Evolutionary conservation across 176 grass and related monocot genomes (phyloP).

Genomic region (Lolium perenne): DNA sequence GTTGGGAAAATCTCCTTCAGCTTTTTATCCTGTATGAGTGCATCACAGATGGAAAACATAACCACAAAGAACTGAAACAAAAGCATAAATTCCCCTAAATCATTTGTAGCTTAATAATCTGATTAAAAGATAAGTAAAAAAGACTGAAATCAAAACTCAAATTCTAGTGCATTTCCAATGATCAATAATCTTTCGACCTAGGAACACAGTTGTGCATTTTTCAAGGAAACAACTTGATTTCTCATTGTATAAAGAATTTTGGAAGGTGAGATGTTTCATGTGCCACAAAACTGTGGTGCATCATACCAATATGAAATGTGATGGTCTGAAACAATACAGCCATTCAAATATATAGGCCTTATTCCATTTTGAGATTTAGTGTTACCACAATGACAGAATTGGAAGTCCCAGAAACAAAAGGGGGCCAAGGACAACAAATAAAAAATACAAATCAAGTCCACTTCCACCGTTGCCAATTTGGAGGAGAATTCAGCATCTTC

Average conservation of each 20-base stretch:
- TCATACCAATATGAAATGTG: slow-evolving; percentile 22
- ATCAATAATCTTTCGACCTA: slow-evolving; percentile 36
- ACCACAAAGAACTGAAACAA: slow-evolving; percentile 37
- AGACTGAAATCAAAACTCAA: slow-evolving; percentile 6
- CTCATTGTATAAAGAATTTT: slow-evolving; percentile 21
- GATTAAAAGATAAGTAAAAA: slow-evolving; percentile 14
- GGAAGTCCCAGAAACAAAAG: neutral
- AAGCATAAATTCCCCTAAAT: slow-evolving; percentile 18
- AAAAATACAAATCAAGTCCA: neutral
- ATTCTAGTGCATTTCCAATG: slow-evolving; percentile 12
- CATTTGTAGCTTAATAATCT: neutral
- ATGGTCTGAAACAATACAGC: neutral
- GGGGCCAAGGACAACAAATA: neutral
- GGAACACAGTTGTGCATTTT: slow-evolving; percentile 35
- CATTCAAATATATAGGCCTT: neutral
- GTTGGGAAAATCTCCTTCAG: slow-evolving; percentile 80
- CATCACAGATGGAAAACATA: slow-evolving; percentile 31
- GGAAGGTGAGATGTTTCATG: slow-evolving; percentile 14
- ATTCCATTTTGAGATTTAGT: slow-evolving; percentile 19
- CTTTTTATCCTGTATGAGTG: slow-evolving; percentile 89
- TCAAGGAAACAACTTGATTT: slow-evolving; percentile 28
- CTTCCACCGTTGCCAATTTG: neutral
- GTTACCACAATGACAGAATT: neutral
- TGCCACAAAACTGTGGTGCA: neutral
- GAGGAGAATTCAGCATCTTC: neutral